Base-by-base conservation (phyloP, 352 stramenopile species). In the Plasmopara halstedii region DNA sequence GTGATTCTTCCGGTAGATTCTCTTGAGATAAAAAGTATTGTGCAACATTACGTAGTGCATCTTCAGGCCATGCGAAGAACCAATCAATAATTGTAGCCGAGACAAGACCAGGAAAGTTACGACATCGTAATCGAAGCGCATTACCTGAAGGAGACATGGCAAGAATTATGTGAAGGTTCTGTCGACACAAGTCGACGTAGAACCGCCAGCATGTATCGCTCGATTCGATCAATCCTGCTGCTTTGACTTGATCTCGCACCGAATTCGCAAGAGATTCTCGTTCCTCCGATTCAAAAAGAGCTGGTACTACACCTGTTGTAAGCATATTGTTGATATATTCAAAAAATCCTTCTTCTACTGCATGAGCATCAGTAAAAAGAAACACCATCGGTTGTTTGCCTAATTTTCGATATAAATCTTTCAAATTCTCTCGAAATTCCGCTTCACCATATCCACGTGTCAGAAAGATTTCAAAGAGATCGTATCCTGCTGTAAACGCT, bases 311-410 rank as follows among this genome's bases (percentile, higher is more conserved):
- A 1, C 93, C 93, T 0, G 91, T 97, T 0, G 91, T 97, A 6
- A 98, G 68, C 85, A 98, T 98, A 50, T 98, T 98, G 69, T 98
- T 98, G 50, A 98, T 92, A 44, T 97, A 97, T 55, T 98, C 93
- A 14, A 98, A 69, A 50, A 98, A 98, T 2, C 88, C 93, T 75
- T 98, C 93, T 53, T 98, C 85, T 2, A 97, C 90, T 0, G 96
- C 89, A 50, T 98, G 91, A 0, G 91, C 91, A 49, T 98, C 93
- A 3, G 93, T 98, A 62, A 98, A 97, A 11, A 98, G 75, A 57
- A 98, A 98, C 6, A 98, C 89, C 2, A 98, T 86, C 4, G 70
- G 70, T 8, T 80, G 79, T 26, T 85, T 82, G 7, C 82, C 88
- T 5, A 98, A 55, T 35, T 83, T 70, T 8, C 83, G 87, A 38